Evolutionary conservation across 1,284 basidiomycete species (phyloP), one percentile per base, ranked within the genome.

Genomic region (Puccinia brachypodii): DNA sequence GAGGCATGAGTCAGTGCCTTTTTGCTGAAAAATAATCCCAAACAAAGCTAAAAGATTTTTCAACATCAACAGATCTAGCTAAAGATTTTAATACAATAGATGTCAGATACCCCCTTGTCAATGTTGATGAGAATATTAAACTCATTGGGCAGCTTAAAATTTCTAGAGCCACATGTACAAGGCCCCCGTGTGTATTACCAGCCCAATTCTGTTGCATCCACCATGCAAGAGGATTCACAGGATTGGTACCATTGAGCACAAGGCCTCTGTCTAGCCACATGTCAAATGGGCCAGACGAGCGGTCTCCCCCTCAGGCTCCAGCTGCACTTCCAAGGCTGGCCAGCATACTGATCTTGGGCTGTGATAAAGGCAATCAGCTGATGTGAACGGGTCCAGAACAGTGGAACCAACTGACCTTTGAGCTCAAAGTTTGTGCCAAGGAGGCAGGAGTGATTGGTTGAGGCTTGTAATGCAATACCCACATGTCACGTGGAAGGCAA

Each of bases 261-360:
- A 69, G 66, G 3, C 66, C 38, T 9, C 66, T 38, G 13, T 8
- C 36, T 42, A 69, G 66, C 38, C 66, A 69, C 64, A 66, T 66
- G 38, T 66, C 64, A 3, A 66, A 66, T 22, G 36, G 33, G 64
- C 38, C 22, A 33, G 38, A 69, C 7, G 66, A 69, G 36, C 40
- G n/a, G n/a, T 44, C n/a, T n/a, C 66, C 42, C 22, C 8, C 66
- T 28, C 42, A 38, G 38, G 66, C 66, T 7, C 13, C 40, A 50
- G 47, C 47, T 11, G 47, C 47, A 50, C 22, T 22, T 11, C 47
- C 47, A 11, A 50, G 47, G 11, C 62, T 22, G 31, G 9, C 62
- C 33, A 66, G 62, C 62, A 66, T 66, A 36, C 3, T n/a, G 31
- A 33, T 69, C 66, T 69, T 69, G 66, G 42, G 66, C 66, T 69